Conservation (phyloP, 257 asterid species). For the Petunia axillaris region DNA sequence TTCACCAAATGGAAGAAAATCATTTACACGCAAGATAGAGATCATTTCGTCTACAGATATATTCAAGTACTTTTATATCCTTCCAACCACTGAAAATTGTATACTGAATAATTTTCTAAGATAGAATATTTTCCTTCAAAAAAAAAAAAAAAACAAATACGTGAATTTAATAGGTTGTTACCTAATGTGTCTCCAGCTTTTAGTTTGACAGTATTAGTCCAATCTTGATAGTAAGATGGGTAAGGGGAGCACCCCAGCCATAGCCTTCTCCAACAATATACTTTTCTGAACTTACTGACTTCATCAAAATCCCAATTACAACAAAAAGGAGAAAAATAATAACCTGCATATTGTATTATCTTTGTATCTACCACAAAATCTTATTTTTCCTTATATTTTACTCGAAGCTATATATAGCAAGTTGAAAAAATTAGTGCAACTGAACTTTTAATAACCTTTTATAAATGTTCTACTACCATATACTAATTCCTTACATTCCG, state of each 20-base stretch:
- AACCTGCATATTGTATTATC: conserved; percentile 3
- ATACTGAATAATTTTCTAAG: not conserved
- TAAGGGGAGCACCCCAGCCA: conserved; percentile 10
- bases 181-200: conserved; percentile 19
- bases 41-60: too few relatives aligned
- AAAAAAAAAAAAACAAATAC: not conserved
- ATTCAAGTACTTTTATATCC: too few relatives aligned
- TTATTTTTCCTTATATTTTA: not conserved
- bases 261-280: conserved; percentile 21
- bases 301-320: conserved; percentile 4
- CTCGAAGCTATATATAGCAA: not conserved
- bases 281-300: not conserved
- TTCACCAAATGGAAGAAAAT: too few relatives aligned
- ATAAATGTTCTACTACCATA: not conserved
- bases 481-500: not conserved
- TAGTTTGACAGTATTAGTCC: not conserved
- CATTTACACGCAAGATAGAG: too few relatives aligned
- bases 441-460: not conserved
- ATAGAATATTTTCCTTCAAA: not conserved
- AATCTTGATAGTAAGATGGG: conserved; percentile 7
- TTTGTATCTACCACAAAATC: not conserved
- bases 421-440: not conserved
- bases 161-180: not conserved
- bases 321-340: not conserved
- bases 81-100: too few relatives aligned